Evolutionary conservation across 768 basidiomycete genomes (phyloP).

Genomic region (Lanmaoa rubissima): DNA sequence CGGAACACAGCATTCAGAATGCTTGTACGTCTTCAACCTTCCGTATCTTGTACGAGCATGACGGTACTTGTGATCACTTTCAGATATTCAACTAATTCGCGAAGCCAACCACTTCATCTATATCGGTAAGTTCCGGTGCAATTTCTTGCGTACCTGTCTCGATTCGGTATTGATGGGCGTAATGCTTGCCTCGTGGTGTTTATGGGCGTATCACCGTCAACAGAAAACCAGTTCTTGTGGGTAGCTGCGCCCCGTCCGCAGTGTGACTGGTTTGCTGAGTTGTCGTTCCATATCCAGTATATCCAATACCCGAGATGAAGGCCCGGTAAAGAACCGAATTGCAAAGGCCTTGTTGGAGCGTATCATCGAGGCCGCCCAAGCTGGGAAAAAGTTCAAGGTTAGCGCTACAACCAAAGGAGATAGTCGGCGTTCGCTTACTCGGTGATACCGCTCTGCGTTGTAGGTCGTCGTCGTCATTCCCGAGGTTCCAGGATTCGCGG

Average conservation of each 20-base stretch:
- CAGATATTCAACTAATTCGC: constrained; percentile 76
- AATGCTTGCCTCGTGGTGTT: constrained; percentile 13
- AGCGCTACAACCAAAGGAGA: background rate
- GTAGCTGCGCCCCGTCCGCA: constrained; percentile 24
- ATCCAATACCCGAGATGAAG: constrained; percentile 62
- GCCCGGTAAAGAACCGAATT: constrained; percentile 78
- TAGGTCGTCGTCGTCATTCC: constrained; percentile 88
- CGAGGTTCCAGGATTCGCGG: constrained; percentile 88
- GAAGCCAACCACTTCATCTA: constrained; percentile 90
- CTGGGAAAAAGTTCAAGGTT: constrained; percentile 77
- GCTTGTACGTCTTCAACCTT: constrained; percentile 60
- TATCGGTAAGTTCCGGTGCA: constrained; percentile 62
- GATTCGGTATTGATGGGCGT: constrained; percentile 10
- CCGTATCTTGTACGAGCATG: background rate
- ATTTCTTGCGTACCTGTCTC: background rate
- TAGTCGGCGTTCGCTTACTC: background rate
- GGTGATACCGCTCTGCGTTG: background rate
- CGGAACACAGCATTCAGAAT: constrained; percentile 89
- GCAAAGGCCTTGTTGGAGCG: constrained; percentile 80
- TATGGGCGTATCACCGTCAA: background rate
- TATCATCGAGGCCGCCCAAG: constrained; percentile 74
- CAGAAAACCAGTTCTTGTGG: constrained; percentile 87
- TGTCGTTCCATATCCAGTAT: constrained; percentile 49
- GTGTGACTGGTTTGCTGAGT: constrained; percentile 1
- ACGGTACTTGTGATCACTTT: background rate